Conservation (phyloP, 129 eudicot species). For the Flaveria brownii region DNA sequence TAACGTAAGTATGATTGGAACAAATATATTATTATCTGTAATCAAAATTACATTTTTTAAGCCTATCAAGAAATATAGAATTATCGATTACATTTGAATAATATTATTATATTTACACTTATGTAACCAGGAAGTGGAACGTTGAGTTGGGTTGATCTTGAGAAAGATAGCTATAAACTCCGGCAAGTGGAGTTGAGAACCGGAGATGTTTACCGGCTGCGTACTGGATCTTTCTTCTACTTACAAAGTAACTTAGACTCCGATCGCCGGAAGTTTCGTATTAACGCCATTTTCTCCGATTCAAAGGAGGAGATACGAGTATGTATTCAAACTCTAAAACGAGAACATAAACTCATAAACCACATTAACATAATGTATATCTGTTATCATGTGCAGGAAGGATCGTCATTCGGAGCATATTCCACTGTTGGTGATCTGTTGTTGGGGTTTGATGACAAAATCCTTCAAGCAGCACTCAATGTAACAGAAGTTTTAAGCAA, state of each 20-base stretch:
- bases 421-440: constrained; percentile 64
- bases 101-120: no score
- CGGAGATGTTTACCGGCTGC: constrained; percentile 71
- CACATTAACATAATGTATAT: not conserved
- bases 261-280: constrained; percentile 61
- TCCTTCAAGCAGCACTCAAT: constrained; percentile 74
- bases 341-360: not conserved
- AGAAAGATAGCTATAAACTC: constrained; percentile 34
- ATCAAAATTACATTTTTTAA: no score
- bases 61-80: no score
- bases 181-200: constrained; percentile 31
- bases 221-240: constrained; percentile 63
- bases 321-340: constrained; percentile 14
- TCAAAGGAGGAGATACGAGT: constrained; percentile 48
- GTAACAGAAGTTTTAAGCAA: constrained; percentile 17
- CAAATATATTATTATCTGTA: no score
- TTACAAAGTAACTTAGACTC: constrained; percentile 62
- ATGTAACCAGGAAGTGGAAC: constrained; percentile 59
- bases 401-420: constrained; percentile 48
- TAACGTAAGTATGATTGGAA: no score
- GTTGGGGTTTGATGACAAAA: constrained; percentile 64
- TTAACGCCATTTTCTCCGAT: constrained; percentile 64
- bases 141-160: constrained; percentile 47
- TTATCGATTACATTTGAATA: no score
- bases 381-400: constrained; percentile 42